Base-by-base conservation (phyloP, 768 basidiomycete genomes). In the Saitozyma sp. region DNA sequence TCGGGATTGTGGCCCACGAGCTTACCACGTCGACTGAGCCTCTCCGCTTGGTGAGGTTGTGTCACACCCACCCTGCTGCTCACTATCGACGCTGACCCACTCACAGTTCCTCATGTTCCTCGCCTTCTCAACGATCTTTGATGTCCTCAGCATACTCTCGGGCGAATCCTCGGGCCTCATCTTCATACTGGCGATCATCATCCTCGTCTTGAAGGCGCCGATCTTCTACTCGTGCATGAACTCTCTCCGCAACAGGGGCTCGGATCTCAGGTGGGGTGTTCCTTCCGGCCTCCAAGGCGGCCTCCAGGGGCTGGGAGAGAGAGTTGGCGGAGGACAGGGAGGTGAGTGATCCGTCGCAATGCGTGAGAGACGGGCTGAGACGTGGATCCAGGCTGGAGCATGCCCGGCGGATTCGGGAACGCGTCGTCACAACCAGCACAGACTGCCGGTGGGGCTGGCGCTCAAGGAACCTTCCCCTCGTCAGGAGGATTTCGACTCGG, bases 401-500 rank as follows among this genome's bases (percentile, higher is more conserved):
- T 66, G 67, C 71, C 71, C 16, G 69, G 69, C 48, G 65, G 68
- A 42, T 75, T 68, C 46, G 59, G 59, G 39, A 50, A 55, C 38
- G 42, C 52, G 50, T 13, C 49, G 16, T 19, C 58, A 6, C 57
- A 46, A 10, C 29, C 16, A 6, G 9, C 19, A 37, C 49, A 59
- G 39, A 48, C 58, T n/a, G 19, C 20, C 6, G 46, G 45, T 38
- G 29, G 29, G 4, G 56, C 56, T 43, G 56, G 13, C 8, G 17
- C 40, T 1, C 37, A 17, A 17, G 45, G 45, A 6, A 51, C 49
- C 20, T 76, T 76, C 68, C 74, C 74, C 45, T 63, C 65, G 2
- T 64, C 68, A 6, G 74, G 74, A 37, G 74, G 74, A 48, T 76
- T 76, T 63, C 70, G 68, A 58, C 62, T 73, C 9, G 74, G 74